phyloP scores from a whole-genome alignment of 495 filamentous ascomycete genomes.

The Baudoinia panamericana region DNA sequence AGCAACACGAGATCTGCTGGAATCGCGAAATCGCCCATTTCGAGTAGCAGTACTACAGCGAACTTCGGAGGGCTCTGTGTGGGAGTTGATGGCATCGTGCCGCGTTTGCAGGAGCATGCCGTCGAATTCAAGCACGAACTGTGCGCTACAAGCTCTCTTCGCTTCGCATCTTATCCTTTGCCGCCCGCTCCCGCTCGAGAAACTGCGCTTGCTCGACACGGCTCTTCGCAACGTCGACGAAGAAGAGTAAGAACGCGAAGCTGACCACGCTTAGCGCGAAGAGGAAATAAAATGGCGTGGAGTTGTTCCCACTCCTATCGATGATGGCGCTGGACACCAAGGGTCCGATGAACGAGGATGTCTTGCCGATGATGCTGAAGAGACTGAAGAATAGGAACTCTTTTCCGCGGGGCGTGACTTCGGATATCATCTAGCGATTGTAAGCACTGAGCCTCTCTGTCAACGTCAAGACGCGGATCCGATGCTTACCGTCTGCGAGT shows the following conservation, averaged over 20 bases:
- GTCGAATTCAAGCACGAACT: no score
- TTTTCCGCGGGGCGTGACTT: constrained; percentile 50
- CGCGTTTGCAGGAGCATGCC: no score
- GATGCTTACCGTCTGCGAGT: constrained; percentile 39
- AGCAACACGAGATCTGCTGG: no score
- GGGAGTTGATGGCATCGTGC: no score
- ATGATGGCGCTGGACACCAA: constrained; percentile 54
- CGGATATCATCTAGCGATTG: constrained; percentile 42
- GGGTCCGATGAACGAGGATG: constrained; percentile 49
- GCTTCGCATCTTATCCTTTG: constrained; percentile 16
- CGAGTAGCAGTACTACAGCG: no score
- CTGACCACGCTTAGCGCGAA: constrained; percentile 45
- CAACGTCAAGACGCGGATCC: background rate
- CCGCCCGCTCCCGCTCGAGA: constrained; percentile 32
- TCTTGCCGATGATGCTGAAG: constrained; percentile 54
- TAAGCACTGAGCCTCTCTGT: background rate
- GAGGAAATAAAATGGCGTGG: constrained; percentile 52
- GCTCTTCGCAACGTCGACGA: constrained; percentile 48
- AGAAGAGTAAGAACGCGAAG: constrained; percentile 36
- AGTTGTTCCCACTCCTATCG: constrained; percentile 41
- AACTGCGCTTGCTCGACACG: constrained; percentile 43
- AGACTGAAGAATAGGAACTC: constrained; percentile 57
- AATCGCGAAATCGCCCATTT: no score
- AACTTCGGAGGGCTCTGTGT: no score
- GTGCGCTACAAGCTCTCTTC: no score